A percentile compares a stretch with the other conserved stretches of the same genome.
Evolutionary conservation across 176 grass and related monocot species (phyloP).

Genomic region (Hsuehochloa calcarea): DNA sequence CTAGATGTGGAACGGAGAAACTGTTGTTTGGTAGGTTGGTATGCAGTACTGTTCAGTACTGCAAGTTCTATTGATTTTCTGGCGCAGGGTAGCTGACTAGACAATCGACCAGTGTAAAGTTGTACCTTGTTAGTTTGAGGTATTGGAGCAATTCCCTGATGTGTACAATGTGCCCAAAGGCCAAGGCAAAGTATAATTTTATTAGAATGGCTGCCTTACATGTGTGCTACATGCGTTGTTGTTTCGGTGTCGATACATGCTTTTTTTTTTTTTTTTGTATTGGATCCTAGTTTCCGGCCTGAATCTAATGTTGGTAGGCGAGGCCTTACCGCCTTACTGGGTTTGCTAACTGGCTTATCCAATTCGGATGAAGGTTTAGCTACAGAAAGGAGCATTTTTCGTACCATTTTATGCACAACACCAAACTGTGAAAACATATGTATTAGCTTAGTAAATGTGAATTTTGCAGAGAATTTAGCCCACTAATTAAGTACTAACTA

Average conservation of each 20-base stretch:
- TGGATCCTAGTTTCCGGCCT: too few relatives aligned
- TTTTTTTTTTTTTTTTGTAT: too few relatives aligned
- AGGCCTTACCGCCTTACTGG: not conserved
- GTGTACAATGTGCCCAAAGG: conserved; percentile 20
- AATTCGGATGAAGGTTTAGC: not conserved
- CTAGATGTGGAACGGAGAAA: not conserved
- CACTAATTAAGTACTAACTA: not conserved
- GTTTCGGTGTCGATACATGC: not conserved
- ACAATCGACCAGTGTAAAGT: not conserved
- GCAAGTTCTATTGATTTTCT: conserved; percentile 24
- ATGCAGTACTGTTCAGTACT: not conserved
- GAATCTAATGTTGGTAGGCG: not conserved
- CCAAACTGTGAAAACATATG: not conserved
- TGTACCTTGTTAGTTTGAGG: conserved; percentile 23
- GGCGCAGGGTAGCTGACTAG: not conserved
- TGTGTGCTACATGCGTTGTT: not conserved
- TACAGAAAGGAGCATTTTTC: not conserved
- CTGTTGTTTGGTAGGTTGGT: not conserved
- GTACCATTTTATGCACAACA: not conserved
- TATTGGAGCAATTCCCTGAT: conserved; percentile 5
- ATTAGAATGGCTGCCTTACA: conserved; percentile 18
- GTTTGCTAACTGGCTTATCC: not conserved
- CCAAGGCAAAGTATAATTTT: conserved; percentile 24
- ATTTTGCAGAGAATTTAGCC: not conserved
- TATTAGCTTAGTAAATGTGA: not conserved